A percentile compares a stretch with the other conserved stretches of the same genome.
phyloP scores from a whole-genome alignment of 371 early-diverging fungal genomes.

The Syncephalastrum contaminatum region DNA sequence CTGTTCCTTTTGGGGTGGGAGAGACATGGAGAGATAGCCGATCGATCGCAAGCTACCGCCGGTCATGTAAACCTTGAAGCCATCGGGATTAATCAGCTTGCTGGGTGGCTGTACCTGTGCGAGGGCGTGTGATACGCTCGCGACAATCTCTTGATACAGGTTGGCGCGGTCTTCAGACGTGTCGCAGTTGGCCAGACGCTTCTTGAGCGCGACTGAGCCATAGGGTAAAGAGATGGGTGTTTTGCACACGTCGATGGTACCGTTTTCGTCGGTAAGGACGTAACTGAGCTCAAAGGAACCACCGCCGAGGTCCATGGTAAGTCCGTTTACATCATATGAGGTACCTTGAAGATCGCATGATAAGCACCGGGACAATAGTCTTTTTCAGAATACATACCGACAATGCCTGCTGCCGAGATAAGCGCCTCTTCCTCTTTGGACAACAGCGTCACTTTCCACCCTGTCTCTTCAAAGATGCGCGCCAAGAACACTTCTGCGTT shows the following conservation, averaged over 20 bases:
- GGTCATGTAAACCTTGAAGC: constrained; percentile 55
- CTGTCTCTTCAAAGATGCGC: constrained; percentile 48
- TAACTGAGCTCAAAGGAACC: constrained; percentile 67
- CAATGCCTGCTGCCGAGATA: constrained; percentile 63
- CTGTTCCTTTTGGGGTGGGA: constrained; percentile 14
- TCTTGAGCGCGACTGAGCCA: constrained; percentile 59
- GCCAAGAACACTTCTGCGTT: constrained; percentile 53
- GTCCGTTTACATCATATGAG: constrained; percentile 54
- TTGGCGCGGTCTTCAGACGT: constrained; percentile 25
- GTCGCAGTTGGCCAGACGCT: constrained; percentile 30
- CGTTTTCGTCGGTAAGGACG: constrained; percentile 32
- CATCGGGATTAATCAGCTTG: constrained; percentile 31
- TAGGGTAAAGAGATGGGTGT: constrained; percentile 63
- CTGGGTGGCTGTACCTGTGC: constrained; percentile 34
- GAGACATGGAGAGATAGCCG: constrained; percentile 57
- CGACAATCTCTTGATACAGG: constrained; percentile 44
- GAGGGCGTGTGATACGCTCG: constrained; percentile 22
- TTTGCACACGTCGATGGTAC: constrained; percentile 31
- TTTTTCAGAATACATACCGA: constrained; percentile 26
- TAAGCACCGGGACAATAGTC: neutral
- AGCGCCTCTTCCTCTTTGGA: constrained; percentile 58
- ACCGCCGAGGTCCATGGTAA: constrained; percentile 67
- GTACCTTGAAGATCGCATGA: constrained; percentile 31
- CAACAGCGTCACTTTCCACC: constrained; percentile 51
- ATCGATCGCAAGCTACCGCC: constrained; percentile 64